Evolutionary conservation across 441 rosid genomes (phyloP).

Genomic region (Melastoma candidum): DNA sequence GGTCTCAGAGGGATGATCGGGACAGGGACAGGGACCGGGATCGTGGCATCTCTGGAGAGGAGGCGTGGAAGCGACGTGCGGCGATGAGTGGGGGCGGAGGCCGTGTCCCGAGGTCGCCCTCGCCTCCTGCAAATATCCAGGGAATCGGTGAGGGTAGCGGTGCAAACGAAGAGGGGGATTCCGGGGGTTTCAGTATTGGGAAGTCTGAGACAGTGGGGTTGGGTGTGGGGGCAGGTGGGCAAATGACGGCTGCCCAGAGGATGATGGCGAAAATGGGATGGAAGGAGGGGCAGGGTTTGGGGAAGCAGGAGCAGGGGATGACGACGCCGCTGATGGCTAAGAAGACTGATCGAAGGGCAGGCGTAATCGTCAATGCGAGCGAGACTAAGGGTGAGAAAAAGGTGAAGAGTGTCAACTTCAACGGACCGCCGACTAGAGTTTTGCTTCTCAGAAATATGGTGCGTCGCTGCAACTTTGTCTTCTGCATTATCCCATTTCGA

Average conservation of each 20-base stretch:
- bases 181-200: constrained; percentile 73
- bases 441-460: constrained; percentile 94
- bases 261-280: constrained; percentile 99
- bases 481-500: too few species aligned
- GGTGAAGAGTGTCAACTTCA: constrained; percentile 79
- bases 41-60: constrained; percentile 78
- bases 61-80: constrained; percentile 89
- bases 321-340: constrained; percentile 93
- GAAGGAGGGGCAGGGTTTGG: constrained; percentile 98
- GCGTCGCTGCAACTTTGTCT: not conserved
- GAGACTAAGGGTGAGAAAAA: constrained; percentile 73
- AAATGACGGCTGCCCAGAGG: constrained; percentile 97
- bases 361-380: constrained; percentile 94
- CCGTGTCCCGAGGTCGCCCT: constrained; percentile 49
- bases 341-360: constrained; percentile 97
- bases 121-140: constrained; percentile 52
- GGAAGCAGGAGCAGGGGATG: constrained; percentile 91
- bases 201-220: constrained; percentile 85
- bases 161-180: constrained; percentile 70
- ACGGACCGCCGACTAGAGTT: constrained; percentile 80
- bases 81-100: constrained; percentile 57
- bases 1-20: constrained; percentile 31
- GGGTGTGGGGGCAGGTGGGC: constrained; percentile 97
- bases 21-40: constrained; percentile 23
- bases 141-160: constrained; percentile 64